These are phyloP conservation scores for Rhodomyrtus tomentosa DNA, from an alignment of 345 rosid species.

Conservation along the genomic window DNA sequence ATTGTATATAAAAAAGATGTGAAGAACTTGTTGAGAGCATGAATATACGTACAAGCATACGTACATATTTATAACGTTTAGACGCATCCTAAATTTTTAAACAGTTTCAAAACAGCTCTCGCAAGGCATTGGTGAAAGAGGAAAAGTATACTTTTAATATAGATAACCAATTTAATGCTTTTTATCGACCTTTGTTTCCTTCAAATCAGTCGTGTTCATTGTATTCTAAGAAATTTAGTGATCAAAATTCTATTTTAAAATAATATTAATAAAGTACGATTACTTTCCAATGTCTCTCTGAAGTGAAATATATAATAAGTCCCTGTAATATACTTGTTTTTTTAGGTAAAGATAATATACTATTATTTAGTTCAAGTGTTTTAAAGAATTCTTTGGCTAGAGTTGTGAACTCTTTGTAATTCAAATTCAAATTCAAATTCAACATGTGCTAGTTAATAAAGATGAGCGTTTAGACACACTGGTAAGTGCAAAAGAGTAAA, in stretches of 20 bases:
- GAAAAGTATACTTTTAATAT: background rate
- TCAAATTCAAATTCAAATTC: background rate
- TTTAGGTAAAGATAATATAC: no score
- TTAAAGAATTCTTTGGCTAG: constrained; percentile 1
- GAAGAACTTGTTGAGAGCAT: no score
- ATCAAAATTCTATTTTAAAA: background rate
- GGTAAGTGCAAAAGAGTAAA: background rate
- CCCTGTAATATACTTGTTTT: no score
- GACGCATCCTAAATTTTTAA: no score
- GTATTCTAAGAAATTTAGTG: background rate
- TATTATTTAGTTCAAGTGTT: background rate
- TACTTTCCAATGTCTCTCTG: background rate
- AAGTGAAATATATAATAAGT: background rate
- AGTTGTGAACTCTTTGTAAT: background rate
- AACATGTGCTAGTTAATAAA: background rate
- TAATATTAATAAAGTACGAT: background rate
- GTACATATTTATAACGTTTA: background rate
- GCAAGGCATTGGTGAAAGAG: background rate
- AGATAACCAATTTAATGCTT: background rate
- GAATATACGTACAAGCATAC: no score
- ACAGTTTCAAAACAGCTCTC: background rate
- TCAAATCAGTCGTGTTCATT: background rate
- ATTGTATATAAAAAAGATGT: no score
- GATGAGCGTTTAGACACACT: background rate
- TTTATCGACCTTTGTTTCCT: background rate